Conservation (phyloP, 176 grass and related monocot species). For the Typha latifolia region DNA sequence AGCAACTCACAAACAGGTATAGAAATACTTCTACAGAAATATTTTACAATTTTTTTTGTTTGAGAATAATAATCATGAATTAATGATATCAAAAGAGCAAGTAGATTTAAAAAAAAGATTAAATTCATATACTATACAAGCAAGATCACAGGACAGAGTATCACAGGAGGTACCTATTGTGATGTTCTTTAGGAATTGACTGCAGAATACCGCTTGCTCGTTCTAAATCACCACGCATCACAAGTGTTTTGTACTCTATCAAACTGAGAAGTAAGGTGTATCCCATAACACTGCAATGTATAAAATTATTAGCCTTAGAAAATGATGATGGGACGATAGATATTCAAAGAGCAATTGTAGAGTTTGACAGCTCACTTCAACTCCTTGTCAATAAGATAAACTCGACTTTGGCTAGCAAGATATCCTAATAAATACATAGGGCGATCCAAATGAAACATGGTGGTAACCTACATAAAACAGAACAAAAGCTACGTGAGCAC, state of each 20-base stretch:
- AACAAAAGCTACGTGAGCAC: slow-evolving; percentile 22
- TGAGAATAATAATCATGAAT: too few relatives aligned
- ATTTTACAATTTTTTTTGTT: neutral
- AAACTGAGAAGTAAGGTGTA: slow-evolving; percentile 96
- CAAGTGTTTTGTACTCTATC: slow-evolving; percentile 96
- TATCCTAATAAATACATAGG: slow-evolving; percentile 99
- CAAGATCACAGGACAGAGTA: neutral
- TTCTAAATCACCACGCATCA: slow-evolving; percentile 53
- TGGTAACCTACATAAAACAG: slow-evolving; percentile 69
- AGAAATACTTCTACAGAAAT: neutral
- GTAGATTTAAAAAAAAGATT: neutral
- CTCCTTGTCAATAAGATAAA: slow-evolving; percentile 99
- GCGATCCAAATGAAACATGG: slow-evolving; percentile 97
- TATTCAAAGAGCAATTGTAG: slow-evolving; percentile 2
- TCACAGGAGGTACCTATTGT: slow-evolving; percentile 51
- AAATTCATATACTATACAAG: neutral
- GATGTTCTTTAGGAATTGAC: slow-evolving; percentile 80
- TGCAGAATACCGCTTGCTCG: slow-evolving; percentile 43
- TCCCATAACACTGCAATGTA: slow-evolving; percentile 74
- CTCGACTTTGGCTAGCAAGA: slow-evolving; percentile 88
- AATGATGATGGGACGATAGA: slow-evolving; percentile 8
- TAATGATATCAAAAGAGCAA: neutral
- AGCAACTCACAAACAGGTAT: neutral
- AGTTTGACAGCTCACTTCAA: slow-evolving; percentile 59
- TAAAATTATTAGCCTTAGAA: slow-evolving; percentile 37